These are phyloP conservation scores for Pseudocercospora crystallina DNA, from an alignment of 2,329 filamentous ascomycete species.

Conservation along the genomic window DNA sequence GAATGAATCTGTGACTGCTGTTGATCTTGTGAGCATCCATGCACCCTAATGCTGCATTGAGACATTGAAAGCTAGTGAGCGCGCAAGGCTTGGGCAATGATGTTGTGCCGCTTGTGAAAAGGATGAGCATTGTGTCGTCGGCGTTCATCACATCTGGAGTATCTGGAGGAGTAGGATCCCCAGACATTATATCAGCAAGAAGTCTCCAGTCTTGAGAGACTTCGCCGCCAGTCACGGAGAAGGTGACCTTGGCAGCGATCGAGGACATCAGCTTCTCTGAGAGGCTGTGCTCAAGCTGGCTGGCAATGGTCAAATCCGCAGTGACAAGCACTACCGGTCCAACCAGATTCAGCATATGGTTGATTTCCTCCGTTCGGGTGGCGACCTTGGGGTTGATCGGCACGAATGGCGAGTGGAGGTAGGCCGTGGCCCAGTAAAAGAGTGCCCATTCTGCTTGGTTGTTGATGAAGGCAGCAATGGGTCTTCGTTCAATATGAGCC, in stretches of 20 bases:
- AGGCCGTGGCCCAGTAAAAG: slow-evolving; percentile 35
- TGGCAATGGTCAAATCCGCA: slow-evolving; percentile 28
- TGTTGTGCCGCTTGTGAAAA: slow-evolving; percentile 55
- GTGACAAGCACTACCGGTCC: slow-evolving; percentile 30
- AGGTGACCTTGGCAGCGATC: slow-evolving; percentile 28
- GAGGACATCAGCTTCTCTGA: slow-evolving; percentile 26
- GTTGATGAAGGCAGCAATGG: slow-evolving; percentile 33
- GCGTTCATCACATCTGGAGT: slow-evolving; percentile 31
- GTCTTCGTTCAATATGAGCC: slow-evolving; percentile 32
- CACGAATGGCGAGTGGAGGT: slow-evolving; percentile 34
- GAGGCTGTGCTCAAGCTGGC: slow-evolving; percentile 31
- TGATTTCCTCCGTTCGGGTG: slow-evolving; percentile 30
- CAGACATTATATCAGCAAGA: slow-evolving; percentile 32
- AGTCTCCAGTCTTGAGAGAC: slow-evolving; percentile 26
- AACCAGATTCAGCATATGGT: slow-evolving; percentile 34
- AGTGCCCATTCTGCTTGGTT: slow-evolving; percentile 37
- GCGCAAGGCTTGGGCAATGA: slow-evolving; percentile 49
- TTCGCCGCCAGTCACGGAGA: slow-evolving; percentile 20
- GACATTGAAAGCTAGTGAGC: slow-evolving; percentile 39
- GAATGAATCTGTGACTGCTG: slow-evolving; percentile 31
- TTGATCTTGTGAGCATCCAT: slow-evolving; percentile 30
- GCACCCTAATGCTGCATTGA: slow-evolving; percentile 38
- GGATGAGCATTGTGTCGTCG: slow-evolving; percentile 40
- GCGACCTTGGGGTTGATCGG: slow-evolving; percentile 35
- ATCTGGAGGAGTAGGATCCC: slow-evolving; percentile 33